Percentiles rank a stretch among this genome's conserved stretches.
These are phyloP conservation scores for Penicillium soppii DNA, from an alignment of 495 filamentous ascomycete species.

Conservation along the genomic window DNA sequence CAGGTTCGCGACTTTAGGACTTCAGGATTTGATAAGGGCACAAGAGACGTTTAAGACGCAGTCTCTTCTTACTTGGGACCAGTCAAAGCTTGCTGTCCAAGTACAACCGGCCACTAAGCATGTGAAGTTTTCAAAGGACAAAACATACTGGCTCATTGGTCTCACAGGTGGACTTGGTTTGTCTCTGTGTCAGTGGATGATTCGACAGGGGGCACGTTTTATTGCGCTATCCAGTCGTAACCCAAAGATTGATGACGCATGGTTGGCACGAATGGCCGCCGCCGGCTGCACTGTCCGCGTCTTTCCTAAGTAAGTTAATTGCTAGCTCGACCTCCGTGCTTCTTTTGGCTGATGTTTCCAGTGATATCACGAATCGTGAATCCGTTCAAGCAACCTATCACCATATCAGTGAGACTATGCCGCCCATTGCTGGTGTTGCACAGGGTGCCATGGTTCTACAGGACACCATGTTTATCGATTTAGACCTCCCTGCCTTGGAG, in stretches of 20 bases:
- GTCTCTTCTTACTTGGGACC: constrained; percentile 13
- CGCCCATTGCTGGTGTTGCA: constrained; percentile 56
- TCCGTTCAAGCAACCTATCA: constrained; percentile 40
- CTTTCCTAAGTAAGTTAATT: constrained; percentile 19
- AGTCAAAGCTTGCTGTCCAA: constrained; percentile 7
- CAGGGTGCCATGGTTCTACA: constrained; percentile 42
- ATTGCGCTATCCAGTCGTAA: constrained; percentile 58
- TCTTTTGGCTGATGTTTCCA: not conserved
- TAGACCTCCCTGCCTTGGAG: constrained; percentile 50
- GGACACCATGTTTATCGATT: constrained; percentile 57
- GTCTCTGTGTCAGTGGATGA: constrained; percentile 59
- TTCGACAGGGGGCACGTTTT: constrained; percentile 50
- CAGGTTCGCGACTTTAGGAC: constrained; percentile 1
- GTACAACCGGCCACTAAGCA: constrained; percentile 15
- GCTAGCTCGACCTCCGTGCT: not conserved
- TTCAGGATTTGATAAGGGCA: constrained; percentile 10
- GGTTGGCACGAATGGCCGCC: constrained; percentile 39
- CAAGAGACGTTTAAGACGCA: not conserved
- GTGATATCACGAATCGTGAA: constrained; percentile 20
- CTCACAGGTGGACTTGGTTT: constrained; percentile 57
- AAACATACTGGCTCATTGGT: constrained; percentile 58
- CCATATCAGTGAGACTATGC: constrained; percentile 28
- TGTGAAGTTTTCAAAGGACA: constrained; percentile 28
- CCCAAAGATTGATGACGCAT: constrained; percentile 49
- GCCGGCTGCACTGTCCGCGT: constrained; percentile 18